Evolutionary conservation across 768 basidiomycete species (phyloP).

Genomic region (Lactifluus rugatus): DNA sequence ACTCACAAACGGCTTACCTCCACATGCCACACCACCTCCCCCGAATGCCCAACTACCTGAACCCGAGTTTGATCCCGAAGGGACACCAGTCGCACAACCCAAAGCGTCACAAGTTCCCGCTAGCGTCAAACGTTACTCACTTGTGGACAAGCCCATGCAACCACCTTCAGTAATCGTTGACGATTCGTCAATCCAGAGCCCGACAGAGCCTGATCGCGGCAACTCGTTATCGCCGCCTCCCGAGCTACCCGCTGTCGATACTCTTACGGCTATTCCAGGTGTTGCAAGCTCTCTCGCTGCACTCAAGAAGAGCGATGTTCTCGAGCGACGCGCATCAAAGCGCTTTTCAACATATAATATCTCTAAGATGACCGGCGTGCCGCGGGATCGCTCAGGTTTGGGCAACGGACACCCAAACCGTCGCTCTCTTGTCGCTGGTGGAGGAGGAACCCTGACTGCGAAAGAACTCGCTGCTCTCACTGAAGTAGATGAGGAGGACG

Average conservation of each 20-base stretch:
- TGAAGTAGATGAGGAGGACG: conserved; percentile 57
- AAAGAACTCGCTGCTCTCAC: conserved; percentile 67
- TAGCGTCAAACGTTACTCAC: conserved; percentile 67
- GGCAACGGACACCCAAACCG: conserved; percentile 45
- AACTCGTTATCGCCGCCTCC: conserved; percentile 26
- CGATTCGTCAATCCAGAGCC: conserved; percentile 30
- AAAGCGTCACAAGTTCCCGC: conserved; percentile 44
- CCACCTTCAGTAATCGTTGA: conserved; percentile 45
- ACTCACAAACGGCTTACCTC: background rate
- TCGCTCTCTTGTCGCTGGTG: conserved; percentile 52
- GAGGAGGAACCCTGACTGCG: conserved; percentile 48
- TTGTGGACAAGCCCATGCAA: conserved; percentile 59
- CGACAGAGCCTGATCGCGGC: conserved; percentile 19
- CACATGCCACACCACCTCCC: conserved; percentile 9
- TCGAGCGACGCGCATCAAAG: conserved; percentile 89
- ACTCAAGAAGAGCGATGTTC: conserved; percentile 72
- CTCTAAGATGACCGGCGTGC: conserved; percentile 77
- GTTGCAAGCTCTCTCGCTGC: conserved; percentile 80
- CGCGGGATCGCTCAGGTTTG: conserved; percentile 31
- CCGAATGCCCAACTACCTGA: conserved; percentile 14
- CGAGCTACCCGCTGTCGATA: conserved; percentile 30
- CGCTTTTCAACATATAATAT: conserved; percentile 94
- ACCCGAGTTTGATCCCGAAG: conserved; percentile 16
- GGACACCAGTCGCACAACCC: conserved; percentile 24
- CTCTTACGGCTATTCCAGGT: conserved; percentile 34